A percentile compares a stretch with the other conserved stretches of the same genome.
Conservation (phyloP, 805 yeast genomes). For the Komagataella populi region DNA sequence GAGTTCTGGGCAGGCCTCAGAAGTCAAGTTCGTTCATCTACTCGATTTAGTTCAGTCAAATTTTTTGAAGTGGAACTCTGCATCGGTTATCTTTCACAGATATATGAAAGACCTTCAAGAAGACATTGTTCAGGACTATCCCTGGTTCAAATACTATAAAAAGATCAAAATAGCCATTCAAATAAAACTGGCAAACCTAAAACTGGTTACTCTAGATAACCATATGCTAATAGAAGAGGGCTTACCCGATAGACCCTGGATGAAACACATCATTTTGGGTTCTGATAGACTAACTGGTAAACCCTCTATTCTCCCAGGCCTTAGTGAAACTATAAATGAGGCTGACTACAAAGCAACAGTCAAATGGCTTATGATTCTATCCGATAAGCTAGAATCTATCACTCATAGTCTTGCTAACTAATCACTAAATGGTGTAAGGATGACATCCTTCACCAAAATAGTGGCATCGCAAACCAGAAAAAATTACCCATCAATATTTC, state of each 20-base stretch:
- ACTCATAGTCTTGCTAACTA: neutral
- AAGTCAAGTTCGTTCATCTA: conserved; percentile 3
- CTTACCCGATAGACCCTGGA: conserved; percentile 44
- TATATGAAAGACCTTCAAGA: conserved; percentile 32
- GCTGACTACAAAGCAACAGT: conserved; percentile 28
- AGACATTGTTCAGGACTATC: conserved; percentile 48
- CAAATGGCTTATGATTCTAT: conserved; percentile 29
- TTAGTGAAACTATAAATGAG: conserved; percentile 38
- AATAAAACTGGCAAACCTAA: conserved; percentile 38
- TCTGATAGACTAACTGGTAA: conserved; percentile 51
- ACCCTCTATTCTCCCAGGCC: conserved; percentile 36
- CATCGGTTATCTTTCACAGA: conserved; percentile 31
- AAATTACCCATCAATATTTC: neutral
- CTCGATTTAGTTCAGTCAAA: conserved; percentile 3
- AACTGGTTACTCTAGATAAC: conserved; percentile 40
- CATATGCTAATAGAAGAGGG: conserved; percentile 32
- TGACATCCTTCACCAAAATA: conserved; percentile 5
- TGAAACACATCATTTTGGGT: conserved; percentile 55
- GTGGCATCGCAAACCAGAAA: neutral
- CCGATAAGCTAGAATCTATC: conserved; percentile 15
- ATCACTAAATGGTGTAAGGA: conserved; percentile 1
- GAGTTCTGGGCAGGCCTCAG: neutral
- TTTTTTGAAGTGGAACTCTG: conserved; percentile 7
- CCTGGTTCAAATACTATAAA: conserved; percentile 57
- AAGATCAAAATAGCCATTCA: conserved; percentile 48